phyloP scores from a whole-genome alignment of 257 asterid genomes.

The Solanum tarijense region DNA sequence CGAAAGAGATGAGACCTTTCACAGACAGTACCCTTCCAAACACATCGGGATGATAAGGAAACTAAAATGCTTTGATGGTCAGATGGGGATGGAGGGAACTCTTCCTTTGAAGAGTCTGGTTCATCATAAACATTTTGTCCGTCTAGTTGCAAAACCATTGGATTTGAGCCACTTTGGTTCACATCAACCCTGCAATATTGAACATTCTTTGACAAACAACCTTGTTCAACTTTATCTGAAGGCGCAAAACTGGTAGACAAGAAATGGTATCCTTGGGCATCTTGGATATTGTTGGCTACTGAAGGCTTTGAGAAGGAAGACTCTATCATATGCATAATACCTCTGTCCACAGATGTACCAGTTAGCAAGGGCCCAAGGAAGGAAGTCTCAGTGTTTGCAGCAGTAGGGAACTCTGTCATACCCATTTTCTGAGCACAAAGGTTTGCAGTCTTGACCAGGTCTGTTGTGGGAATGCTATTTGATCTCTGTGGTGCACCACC shows the following conservation, averaged over 20 bases:
- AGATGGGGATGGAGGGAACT: slow-evolving; percentile 79
- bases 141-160: slow-evolving; percentile 19
- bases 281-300: slow-evolving; percentile 2
- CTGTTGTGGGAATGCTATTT: slow-evolving; percentile 41
- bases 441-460: slow-evolving; percentile 23
- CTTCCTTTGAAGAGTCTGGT: slow-evolving; percentile 49
- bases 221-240: slow-evolving; percentile 6
- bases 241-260: slow-evolving; percentile 13
- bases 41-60: slow-evolving; percentile 79
- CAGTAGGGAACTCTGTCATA: slow-evolving; percentile 14
- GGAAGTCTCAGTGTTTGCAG: slow-evolving; percentile 25
- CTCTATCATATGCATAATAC: slow-evolving; percentile 10
- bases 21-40: slow-evolving; percentile 95
- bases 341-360: slow-evolving; percentile 21
- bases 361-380: slow-evolving; percentile 17
- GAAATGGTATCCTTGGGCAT: slow-evolving; percentile 12
- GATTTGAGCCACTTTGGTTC: slow-evolving; percentile 2
- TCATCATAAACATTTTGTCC: slow-evolving; percentile 29
- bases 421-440: slow-evolving; percentile 21
- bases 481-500: slow-evolving; percentile 47
- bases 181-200: slow-evolving; percentile 18
- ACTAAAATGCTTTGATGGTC: slow-evolving; percentile 91
- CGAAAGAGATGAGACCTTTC: slow-evolving; percentile 89
- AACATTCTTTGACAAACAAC: slow-evolving; percentile 2
- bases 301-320: slow-evolving; percentile 18